Percentiles rank a stretch among this genome's conserved stretches.
phyloP scores from a whole-genome alignment of 2,329 filamentous ascomycete genomes.

The Colletotrichum theobromicola region DNA sequence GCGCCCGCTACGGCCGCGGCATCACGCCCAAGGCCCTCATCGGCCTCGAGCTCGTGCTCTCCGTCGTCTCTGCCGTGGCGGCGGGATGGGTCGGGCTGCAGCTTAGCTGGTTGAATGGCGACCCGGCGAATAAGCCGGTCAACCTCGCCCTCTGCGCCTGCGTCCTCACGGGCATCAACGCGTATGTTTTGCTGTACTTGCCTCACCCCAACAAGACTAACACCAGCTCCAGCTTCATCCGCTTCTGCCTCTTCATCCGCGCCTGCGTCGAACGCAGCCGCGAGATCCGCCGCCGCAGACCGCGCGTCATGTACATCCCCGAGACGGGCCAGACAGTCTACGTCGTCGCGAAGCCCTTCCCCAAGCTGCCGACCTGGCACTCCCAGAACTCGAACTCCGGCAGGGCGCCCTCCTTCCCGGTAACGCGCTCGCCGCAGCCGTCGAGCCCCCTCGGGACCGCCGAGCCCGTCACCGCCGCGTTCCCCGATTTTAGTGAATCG shows the following conservation, averaged over 20 bases:
- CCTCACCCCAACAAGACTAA: background rate
- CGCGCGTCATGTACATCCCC: conserved; percentile 26
- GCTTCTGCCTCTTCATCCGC: conserved; percentile 30
- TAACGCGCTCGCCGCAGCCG: background rate
- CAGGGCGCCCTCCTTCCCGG: background rate
- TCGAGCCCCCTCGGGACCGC: background rate
- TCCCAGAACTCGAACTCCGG: background rate
- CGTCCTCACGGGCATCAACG: background rate
- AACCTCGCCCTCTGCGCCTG: background rate
- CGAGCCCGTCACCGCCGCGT: background rate
- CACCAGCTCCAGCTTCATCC: conserved; percentile 16
- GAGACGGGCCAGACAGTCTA: conserved; percentile 25
- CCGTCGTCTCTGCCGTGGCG: background rate
- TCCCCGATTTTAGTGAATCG: background rate
- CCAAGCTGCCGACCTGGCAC: background rate
- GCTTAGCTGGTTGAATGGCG: background rate
- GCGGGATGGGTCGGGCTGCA: background rate
- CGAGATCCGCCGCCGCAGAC: conserved; percentile 19
- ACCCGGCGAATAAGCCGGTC: background rate
- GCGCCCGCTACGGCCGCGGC: conserved; percentile 26
- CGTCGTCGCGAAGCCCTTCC: conserved; percentile 24
- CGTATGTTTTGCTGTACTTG: background rate
- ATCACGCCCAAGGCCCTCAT: conserved; percentile 31
- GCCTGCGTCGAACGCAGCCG: conserved; percentile 28
- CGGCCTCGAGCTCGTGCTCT: conserved; percentile 28